Evolutionary conservation across 257 asterid genomes (phyloP), one percentile per base, ranked within the genome.

Genomic region (Agastache rugosa): DNA sequence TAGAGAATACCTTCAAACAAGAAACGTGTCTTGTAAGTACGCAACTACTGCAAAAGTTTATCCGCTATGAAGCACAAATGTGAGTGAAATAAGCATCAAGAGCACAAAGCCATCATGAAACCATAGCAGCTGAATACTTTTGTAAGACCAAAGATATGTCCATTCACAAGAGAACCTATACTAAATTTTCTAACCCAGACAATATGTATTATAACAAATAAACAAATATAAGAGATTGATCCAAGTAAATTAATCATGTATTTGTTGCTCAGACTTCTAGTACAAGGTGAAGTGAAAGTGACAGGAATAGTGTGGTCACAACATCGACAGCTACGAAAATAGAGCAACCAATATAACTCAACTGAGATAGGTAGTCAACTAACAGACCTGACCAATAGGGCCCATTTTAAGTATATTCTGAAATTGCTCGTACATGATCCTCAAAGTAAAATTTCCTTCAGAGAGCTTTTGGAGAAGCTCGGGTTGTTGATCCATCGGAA

Each of bases 401-500:
- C 97, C 97, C 97, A 93, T 91, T 69, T 91, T 88, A n/a, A 86
- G 95, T 75, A 93, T 82, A 82, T 88, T 89, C 82, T 91, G 94
- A 75, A 88, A 91, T 76, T 90, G 98, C 86, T 93, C 97, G 10
- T 87, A 90, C 99, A 95, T 95, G 76, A 87, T 89, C 82, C 98
- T 90, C 76, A 95, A 69, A 69, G 99, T 88, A 80, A 92, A 92
- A 74, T 80, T 89, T 76, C 98, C 99, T 82, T 95, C 96, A 6
- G 96, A 85, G 66, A 95, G 92, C 91, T 95, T 95, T 82, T 92
- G 96, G 74, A 90, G 93, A 76, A 95, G 98, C 87, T 95, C 99
- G n/a, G 96, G 97, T 81, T 95, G 99, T 83, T 95, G 98, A 73
- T 95, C 98, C 97, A 89, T 90, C 0, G 99, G 98, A 73, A 95